phyloP scores from a whole-genome alignment of 805 yeast species.

The Ogataea sp. region DNA sequence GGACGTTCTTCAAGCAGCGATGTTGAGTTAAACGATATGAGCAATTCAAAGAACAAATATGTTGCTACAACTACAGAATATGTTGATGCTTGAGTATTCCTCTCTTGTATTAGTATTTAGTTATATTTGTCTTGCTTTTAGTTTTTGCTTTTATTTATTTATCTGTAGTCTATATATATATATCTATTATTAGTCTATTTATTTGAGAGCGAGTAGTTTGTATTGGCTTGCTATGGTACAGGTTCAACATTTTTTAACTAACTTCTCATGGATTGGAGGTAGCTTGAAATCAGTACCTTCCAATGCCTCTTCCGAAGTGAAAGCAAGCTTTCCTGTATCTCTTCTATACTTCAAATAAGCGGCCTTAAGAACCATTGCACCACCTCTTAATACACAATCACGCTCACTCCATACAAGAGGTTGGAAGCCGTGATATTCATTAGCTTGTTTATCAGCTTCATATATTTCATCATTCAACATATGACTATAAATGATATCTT shows the following conservation, averaged over 20 bases:
- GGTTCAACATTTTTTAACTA: no score
- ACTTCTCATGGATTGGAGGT: slow-evolving; percentile 15
- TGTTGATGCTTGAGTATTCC: no score
- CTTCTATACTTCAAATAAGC: slow-evolving; percentile 32
- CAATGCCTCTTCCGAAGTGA: slow-evolving; percentile 29
- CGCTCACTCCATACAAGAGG: slow-evolving; percentile 48
- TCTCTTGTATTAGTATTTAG: no score
- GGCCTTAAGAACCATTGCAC: slow-evolving; percentile 35
- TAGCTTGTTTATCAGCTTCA: slow-evolving; percentile 23
- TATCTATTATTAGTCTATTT: not conserved
- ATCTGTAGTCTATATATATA: not conserved
- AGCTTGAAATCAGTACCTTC: slow-evolving; percentile 27
- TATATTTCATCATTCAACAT: slow-evolving; percentile 27
- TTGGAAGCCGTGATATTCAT: slow-evolving; percentile 33
- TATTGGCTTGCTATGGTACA: no score
- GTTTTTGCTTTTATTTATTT: no score
- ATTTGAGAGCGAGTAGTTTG: no score
- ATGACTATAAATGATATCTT: slow-evolving; percentile 47
- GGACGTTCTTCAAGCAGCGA: not conserved
- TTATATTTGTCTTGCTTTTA: no score
- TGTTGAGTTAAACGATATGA: not conserved
- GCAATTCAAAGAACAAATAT: no score
- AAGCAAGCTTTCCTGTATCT: slow-evolving; percentile 29
- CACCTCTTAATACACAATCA: slow-evolving; percentile 34
- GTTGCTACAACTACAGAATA: no score